Percentiles rank a stretch among this genome's conserved stretches.
These are phyloP conservation scores for Gonium pectorale DNA, from an alignment of 139 green algal species.

Conservation along the genomic window DNA sequence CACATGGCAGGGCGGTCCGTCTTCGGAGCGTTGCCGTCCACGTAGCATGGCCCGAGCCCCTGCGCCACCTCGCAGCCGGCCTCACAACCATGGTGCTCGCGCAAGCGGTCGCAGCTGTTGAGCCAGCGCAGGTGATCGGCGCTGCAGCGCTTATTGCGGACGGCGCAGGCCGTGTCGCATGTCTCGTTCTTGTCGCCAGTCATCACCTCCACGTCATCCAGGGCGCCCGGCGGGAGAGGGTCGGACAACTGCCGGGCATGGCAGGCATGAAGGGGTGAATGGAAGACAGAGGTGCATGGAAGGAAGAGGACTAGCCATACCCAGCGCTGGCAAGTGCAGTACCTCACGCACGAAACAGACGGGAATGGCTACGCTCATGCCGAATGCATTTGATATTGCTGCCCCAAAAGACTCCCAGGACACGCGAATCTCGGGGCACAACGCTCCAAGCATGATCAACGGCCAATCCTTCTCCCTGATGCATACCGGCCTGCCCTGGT, in stretches of 20 bases:
- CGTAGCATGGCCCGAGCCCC: constrained; percentile 63
- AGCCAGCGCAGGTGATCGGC: constrained; percentile 58
- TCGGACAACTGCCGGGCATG: constrained; percentile 68
- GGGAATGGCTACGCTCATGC: no score
- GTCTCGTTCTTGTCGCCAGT: constrained; percentile 44
- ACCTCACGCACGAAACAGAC: no score
- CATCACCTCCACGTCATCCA: constrained; percentile 54
- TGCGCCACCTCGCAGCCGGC: constrained; percentile 46
- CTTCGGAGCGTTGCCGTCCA: constrained; percentile 73
- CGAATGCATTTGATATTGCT: no score
- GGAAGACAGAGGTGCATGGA: no score
- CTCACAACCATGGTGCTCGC: constrained; percentile 63
- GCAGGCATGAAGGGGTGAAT: no score
- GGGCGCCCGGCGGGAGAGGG: constrained; percentile 55
- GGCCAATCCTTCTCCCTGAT: no score
- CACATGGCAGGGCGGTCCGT: constrained; percentile 74
- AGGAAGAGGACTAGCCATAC: no score
- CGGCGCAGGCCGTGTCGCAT: constrained; percentile 65
- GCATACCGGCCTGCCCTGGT: no score
- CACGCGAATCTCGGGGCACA: no score
- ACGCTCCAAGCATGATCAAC: no score
- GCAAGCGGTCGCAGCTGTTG: constrained; percentile 81
- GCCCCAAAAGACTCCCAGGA: no score
- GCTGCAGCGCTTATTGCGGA: constrained; percentile 53
- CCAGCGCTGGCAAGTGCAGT: no score